Evolutionary conservation across 371 early-diverging fungal species (phyloP), one percentile per base, ranked within the genome.

Genomic region (Mucor racemosus): DNA sequence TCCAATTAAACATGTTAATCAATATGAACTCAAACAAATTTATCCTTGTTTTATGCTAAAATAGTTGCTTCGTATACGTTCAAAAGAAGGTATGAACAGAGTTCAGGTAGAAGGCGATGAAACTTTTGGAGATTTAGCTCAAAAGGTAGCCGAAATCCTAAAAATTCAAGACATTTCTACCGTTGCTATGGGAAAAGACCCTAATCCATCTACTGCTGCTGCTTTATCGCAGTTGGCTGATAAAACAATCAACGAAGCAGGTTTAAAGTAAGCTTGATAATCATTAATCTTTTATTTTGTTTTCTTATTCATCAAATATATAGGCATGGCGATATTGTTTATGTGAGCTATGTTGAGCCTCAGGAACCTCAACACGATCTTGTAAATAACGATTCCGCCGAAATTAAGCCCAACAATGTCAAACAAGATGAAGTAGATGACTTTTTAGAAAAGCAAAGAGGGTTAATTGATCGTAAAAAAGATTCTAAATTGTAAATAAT

Each of bases 301-400:
- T 15, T 5, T 42, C 1, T 42, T 42, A 42, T 42, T 42, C 6
- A 15, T 42, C 14, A 26, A 8, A 8, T n/a, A 7, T 26, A 3
- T 67, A 87, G 94, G 62, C 94, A 96, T 67, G 96, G 96, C 35
- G 94, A 94, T 73, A 86, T 95, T 67, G 71, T 96, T 3, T 94
- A 80, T 72, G 85, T 93, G 19, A 75, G 74, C 13, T 84, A 86
- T 53, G 73, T 79, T 6, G 84, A 85, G 40, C 77, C 86, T 6
- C 58, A 13, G 77, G 59, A 60, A 35, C 60, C 33, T 8, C 41
- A 63, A 44, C 68, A 36, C 10, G 63, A 40, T 40, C 44, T 48
- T 35, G 35, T 38, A 10, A 39, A n/a, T 2, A 59, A 59, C 19
- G 19, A 4, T 3, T 74, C 55, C 17, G 74, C 69, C 21, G 75